These are phyloP conservation scores for Lodderomyces parapsilosis DNA, from an alignment of 1,139 yeast species.

Conservation along the genomic window DNA sequence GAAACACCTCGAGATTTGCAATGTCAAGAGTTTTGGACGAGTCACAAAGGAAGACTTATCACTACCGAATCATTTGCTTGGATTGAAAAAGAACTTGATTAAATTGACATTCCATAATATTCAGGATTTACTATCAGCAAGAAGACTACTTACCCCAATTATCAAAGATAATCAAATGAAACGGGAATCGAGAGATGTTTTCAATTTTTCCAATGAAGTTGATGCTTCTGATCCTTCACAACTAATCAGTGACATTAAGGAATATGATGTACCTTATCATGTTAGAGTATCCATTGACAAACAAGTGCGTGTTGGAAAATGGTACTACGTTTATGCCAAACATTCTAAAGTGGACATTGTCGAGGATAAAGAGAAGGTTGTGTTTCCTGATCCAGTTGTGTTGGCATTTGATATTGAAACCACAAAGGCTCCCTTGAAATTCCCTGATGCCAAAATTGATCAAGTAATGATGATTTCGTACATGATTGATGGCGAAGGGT, in stretches of 20 bases:
- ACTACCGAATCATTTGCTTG: constrained; percentile 83
- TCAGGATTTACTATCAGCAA: constrained; percentile 70
- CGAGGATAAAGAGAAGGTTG: constrained; percentile 73
- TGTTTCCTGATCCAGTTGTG: constrained; percentile 97
- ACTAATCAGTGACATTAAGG: constrained; percentile 76
- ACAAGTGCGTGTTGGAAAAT: constrained; percentile 86
- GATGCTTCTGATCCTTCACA: constrained; percentile 55
- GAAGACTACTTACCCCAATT: constrained; percentile 67
- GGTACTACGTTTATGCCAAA: constrained; percentile 80
- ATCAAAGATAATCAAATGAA: constrained; percentile 65
- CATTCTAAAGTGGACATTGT: constrained; percentile 55
- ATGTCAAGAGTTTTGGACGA: constrained; percentile 54
- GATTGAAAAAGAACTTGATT: constrained; percentile 63
- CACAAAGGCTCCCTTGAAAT: constrained; percentile 92
- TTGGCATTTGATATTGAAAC: constrained; percentile 98
- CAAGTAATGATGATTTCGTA: constrained; percentile 99
- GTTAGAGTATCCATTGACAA: constrained; percentile 92
- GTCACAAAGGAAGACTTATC: constrained; percentile 74
- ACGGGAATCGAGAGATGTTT: constrained; percentile 68
- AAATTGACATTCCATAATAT: constrained; percentile 75
- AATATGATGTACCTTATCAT: constrained; percentile 95
- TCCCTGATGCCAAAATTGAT: constrained; percentile 91
- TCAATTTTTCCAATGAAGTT: constrained; percentile 25
- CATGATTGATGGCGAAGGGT: constrained; percentile 99
- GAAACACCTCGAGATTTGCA: constrained; percentile 59